Base-by-base conservation (phyloP, 176 grass and related monocot genomes). In the Pontederia paniculata region DNA sequence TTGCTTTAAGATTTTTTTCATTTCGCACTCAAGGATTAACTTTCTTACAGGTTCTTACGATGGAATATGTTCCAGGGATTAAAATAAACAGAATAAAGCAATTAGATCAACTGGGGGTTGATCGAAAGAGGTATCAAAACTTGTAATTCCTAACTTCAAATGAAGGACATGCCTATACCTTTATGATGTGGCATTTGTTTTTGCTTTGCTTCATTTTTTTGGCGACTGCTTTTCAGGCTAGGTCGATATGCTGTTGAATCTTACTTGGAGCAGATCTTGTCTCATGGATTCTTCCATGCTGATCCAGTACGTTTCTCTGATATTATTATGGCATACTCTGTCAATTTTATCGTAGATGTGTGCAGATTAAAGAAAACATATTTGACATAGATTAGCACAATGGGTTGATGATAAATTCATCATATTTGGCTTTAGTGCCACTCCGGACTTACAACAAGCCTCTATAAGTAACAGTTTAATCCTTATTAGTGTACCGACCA, bases 31-130 rank as follows among this genome's bases (percentile, higher is more conserved):
- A 2, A 42, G n/a, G 43, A 42, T n/a, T 43, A 52, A 46, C 9
- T 61, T 49, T 70, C 14, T 58, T 79, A 45, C 83, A 97, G 93
- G 93, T 97, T 55, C 78, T 97, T 65, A 97, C 86, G 55, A 97
- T 97, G 93, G 93, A 97, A 58, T 97, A 91, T 59, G 86, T 97
- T 62, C 93, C 93, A 72, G 93, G 93, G 68, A 97, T 97, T 52
- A 97, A 97, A 78, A 97, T 97, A 79, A 97, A 97, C 70, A 89
- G 93, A 75, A 97, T 91, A 82, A 84, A 90, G 57, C 93, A 97
- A 62, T 74, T 97, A 70, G 93, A 97, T 81, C 78, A 88, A 47
- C 79, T 97, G 82, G 93, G 93, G 60, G 64, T 97, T 44, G 86
- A 97, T 84, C 78, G 93, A 43, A 90, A 88, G 88, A 91, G 66